Evolutionary conservation across 2,329 filamentous ascomycete species (phyloP), one percentile per base, ranked within the genome.

Genomic region (Plenodomus lindquistii): DNA sequence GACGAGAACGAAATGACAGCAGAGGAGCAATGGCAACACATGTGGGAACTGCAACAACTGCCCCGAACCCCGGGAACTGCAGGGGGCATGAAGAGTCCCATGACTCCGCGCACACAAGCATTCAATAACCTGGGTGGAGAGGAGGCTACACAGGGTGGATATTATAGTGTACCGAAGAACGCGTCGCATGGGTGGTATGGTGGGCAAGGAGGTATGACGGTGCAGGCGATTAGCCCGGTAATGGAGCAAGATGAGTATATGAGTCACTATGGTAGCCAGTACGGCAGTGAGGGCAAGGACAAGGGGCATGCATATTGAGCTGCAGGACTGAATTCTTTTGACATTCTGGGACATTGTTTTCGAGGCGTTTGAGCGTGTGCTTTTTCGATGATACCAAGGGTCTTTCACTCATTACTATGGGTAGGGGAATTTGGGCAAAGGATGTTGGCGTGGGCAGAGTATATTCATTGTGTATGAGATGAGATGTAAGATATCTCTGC

Each of bases 41-140:
- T 73, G 67, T 73, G 71, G 71, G 71, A 73, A 38, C 62, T 73
- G 41, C 70, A 73, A 47, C 70, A 73, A 45, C 55, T 71, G 10
- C 69, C 69, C 1, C 54, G 67, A 6, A 73, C 69, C 3, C 69
- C 70, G 0, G 70, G 70, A 1, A 63, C 65, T 2, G 52, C 56
- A 4, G 59, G 56, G 6, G 66, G 55, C 2, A 57, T 68, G 55
- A 67, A 63, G 50, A 62, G 52, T 9, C 66, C 67, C 0, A 61
- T 63, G 52, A 72, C 71, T 22, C 70, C 71, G 13, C 50, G 70
- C 8, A 70, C 71, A n/a, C 55, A 48, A 40, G 69, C 71, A 2
- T 72, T 71, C 39, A 59, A 56, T 11, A 50, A 59, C 9, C 44
- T 72, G 11, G 63, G 57, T 27, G 64, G 64, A 3, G 59, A 48